A percentile compares a stretch with the other conserved stretches of the same genome.
Evolutionary conservation across 352 stramenopile species (phyloP).

Genomic region (Pythium brachiatum): DNA sequence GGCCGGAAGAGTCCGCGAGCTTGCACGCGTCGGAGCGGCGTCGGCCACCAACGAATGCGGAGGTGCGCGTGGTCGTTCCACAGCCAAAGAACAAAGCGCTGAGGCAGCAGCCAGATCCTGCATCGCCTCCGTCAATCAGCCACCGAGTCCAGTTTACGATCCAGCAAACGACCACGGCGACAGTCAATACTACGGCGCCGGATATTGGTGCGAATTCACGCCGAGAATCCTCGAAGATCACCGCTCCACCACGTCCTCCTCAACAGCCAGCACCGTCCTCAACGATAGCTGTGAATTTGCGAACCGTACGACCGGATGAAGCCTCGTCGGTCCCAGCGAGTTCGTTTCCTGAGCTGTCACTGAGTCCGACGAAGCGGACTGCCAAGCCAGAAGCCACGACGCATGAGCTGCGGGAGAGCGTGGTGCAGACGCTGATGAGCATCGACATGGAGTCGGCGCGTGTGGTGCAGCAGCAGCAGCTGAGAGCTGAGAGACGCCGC

Average conservation of each 20-base stretch:
- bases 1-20: slow-evolving; percentile 9
- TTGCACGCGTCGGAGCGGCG: background rate
- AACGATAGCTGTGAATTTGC: too few relatives aligned
- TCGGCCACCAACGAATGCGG: background rate
- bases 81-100: background rate
- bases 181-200: too few relatives aligned
- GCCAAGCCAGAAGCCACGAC: background rate
- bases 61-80: background rate
- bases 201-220: too few relatives aligned
- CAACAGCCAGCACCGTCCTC: too few relatives aligned
- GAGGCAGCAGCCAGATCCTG: background rate
- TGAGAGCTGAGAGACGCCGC: background rate
- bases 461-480: slow-evolving; percentile 13
- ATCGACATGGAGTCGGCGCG: slow-evolving; percentile 43
- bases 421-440: slow-evolving; percentile 45
- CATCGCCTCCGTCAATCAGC: background rate
- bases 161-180: too few relatives aligned
- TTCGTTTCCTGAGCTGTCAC: background rate
- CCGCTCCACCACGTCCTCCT: too few relatives aligned
- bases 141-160: background rate
- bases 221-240: too few relatives aligned
- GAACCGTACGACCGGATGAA: too few relatives aligned
- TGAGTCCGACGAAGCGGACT: background rate
- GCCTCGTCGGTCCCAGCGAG: too few relatives aligned
- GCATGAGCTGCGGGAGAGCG: slow-evolving; percentile 11